Evolutionary conservation across 495 filamentous ascomycete species (phyloP).

Genomic region (Gamarada debralockiae): DNA sequence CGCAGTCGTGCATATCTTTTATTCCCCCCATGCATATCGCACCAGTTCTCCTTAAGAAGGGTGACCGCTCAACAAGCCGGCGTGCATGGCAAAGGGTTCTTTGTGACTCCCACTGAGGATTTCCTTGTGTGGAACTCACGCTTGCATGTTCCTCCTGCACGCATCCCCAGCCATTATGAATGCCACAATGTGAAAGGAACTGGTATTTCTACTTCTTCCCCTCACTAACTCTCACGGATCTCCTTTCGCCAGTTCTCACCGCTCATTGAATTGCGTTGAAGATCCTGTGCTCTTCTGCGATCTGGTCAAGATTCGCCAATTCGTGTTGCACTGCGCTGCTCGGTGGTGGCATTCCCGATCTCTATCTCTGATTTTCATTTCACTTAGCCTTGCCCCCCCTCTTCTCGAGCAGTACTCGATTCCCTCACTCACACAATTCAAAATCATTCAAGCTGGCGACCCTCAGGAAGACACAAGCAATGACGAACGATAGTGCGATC

Average conservation of each 20-base stretch:
- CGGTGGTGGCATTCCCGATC: background rate
- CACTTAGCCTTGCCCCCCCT: background rate
- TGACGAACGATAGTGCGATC: conserved; percentile 42
- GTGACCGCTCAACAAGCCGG: background rate
- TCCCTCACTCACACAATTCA: background rate
- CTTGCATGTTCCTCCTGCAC: conserved; percentile 15
- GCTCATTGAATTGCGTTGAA: conserved; percentile 24
- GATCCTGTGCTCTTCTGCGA: conserved; percentile 19
- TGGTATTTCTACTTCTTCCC: conserved; percentile 28
- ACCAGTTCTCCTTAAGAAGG: background rate
- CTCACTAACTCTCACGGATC: conserved; percentile 36
- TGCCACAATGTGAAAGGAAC: conserved; percentile 6
- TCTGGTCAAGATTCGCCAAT: background rate
- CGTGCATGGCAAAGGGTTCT: conserved; percentile 21
- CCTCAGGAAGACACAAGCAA: conserved; percentile 12
- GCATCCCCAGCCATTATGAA: conserved; percentile 15
- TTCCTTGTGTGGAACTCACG: background rate
- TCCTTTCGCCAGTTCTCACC: conserved; percentile 32
- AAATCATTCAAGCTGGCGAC: conserved; percentile 19
- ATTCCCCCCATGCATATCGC: conserved; percentile 7
- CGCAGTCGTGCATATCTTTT: conserved; percentile 4
- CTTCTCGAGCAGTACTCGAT: background rate
- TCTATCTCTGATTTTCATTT: background rate
- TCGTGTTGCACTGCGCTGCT: conserved; percentile 1
- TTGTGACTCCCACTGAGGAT: conserved; percentile 15